These are phyloP conservation scores for Cladophialophora chaetospira DNA, from an alignment of 2,329 filamentous ascomycete species.

Conservation along the genomic window DNA sequence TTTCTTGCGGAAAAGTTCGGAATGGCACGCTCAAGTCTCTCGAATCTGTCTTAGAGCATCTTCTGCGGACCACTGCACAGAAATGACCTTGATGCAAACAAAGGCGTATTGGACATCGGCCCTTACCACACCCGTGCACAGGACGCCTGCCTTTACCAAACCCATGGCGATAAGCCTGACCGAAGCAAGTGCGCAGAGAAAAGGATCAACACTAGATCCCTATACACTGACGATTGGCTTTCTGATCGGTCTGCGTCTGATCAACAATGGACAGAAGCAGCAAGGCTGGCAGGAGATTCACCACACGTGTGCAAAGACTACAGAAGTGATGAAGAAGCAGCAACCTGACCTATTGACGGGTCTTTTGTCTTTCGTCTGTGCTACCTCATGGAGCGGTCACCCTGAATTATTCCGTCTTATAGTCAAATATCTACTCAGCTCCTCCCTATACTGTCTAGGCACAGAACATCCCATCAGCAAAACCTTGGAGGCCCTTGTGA, in stretches of 20 bases:
- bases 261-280: background rate
- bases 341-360: background rate
- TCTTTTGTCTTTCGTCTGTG: background rate
- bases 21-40: background rate
- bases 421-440: background rate
- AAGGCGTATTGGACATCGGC: background rate
- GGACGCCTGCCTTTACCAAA: no score
- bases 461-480: background rate
- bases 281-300: background rate
- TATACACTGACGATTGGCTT: background rate
- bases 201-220: background rate
- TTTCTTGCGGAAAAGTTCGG: background rate
- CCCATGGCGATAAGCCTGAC: background rate
- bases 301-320: background rate
- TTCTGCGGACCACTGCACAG: background rate
- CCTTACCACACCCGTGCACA: no score
- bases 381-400: background rate
- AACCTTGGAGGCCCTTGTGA: background rate
- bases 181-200: background rate
- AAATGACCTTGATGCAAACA: background rate
- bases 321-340: background rate
- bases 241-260: background rate
- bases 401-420: background rate
- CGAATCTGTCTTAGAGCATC: background rate
- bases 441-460: background rate